Percentiles rank a stretch among this genome's conserved stretches.
Evolutionary conservation across 768 basidiomycete genomes (phyloP).

Genomic region (Suillus alpinus): DNA sequence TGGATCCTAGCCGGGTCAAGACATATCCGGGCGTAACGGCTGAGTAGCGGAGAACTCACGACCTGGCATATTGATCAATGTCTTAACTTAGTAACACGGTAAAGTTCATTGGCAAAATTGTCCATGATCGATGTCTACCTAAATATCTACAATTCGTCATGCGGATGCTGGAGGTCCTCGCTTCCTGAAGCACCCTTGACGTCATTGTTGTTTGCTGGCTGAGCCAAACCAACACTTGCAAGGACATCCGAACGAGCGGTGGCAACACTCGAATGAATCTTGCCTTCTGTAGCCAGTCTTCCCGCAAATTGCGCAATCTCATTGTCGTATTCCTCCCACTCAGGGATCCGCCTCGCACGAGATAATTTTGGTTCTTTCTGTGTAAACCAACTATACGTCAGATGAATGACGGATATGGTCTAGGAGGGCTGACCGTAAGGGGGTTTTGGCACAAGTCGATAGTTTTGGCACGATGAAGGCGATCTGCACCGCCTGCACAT

Average conservation of each 20-base stretch:
- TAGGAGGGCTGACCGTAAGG: constrained; percentile 61
- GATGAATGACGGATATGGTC: not conserved
- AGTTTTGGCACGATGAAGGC: constrained; percentile 75
- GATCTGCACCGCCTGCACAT: constrained; percentile 71
- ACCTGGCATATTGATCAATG: not conserved
- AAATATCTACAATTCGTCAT: constrained; percentile 1
- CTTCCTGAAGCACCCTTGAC: not conserved
- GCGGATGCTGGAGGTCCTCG: not conserved
- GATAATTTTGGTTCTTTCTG: constrained; percentile 97
- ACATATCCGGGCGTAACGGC: not conserved
- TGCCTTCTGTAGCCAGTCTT: constrained; percentile 65
- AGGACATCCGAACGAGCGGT: constrained; percentile 69
- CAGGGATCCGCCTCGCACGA: constrained; percentile 91
- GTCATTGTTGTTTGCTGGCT: not conserved
- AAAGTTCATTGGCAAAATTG: not conserved
- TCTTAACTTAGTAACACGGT: not conserved
- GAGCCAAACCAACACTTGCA: constrained; percentile 30
- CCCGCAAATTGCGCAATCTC: constrained; percentile 86
- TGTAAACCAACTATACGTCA: constrained; percentile 8
- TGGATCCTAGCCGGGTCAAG: not conserved
- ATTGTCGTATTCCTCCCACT: constrained; percentile 93
- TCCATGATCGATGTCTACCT: not conserved
- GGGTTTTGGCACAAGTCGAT: constrained; percentile 98
- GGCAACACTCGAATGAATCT: constrained; percentile 64
- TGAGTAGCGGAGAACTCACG: not conserved